Percentiles rank a stretch among this genome's conserved stretches.
These are phyloP conservation scores for Chaetomium sp. DNA, from an alignment of 2,329 filamentous ascomycete genomes.

Conservation along the genomic window DNA sequence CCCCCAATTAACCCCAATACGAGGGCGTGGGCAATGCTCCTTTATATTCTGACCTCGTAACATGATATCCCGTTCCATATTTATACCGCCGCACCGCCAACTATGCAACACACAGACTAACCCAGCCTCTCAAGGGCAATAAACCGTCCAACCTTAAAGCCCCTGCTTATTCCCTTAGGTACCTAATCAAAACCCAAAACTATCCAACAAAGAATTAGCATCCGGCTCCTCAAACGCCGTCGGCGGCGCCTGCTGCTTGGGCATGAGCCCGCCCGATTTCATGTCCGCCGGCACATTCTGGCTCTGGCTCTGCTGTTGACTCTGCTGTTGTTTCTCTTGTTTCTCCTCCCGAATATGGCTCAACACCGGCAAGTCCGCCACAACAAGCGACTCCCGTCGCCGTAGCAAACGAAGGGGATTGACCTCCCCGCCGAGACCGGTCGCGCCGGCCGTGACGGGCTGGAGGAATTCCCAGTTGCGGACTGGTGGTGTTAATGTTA, in stretches of 20 bases:
- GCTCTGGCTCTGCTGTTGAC: background rate
- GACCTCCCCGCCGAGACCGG: constrained; percentile 41
- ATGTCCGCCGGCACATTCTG: constrained; percentile 33
- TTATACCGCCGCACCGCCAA: background rate
- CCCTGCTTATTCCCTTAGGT: background rate
- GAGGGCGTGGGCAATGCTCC: too few species aligned
- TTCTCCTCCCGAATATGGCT: constrained; percentile 22
- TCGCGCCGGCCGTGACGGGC: constrained; percentile 27
- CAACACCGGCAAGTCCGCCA: constrained; percentile 59
- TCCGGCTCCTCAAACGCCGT: constrained; percentile 92
- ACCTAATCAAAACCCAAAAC: constrained; percentile 69
- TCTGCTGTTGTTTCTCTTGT: constrained; percentile 1
- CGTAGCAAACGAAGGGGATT: constrained; percentile 64
- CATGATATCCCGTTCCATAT: background rate
- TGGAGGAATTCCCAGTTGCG: constrained; percentile 75
- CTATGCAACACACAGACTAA: constrained; percentile 2
- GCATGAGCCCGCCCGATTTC: constrained; percentile 32
- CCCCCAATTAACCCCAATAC: too few species aligned
- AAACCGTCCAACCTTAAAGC: background rate
- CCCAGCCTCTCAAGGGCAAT: background rate
- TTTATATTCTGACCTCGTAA: too few species aligned
- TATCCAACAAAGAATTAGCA: constrained; percentile 78
- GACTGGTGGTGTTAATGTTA: constrained; percentile 39
- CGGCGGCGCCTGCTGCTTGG: constrained; percentile 50
- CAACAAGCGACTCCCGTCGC: constrained; percentile 69